Conservation (phyloP, 2,329 filamentous ascomycete genomes). For the Westerdykella aurantiaca region DNA sequence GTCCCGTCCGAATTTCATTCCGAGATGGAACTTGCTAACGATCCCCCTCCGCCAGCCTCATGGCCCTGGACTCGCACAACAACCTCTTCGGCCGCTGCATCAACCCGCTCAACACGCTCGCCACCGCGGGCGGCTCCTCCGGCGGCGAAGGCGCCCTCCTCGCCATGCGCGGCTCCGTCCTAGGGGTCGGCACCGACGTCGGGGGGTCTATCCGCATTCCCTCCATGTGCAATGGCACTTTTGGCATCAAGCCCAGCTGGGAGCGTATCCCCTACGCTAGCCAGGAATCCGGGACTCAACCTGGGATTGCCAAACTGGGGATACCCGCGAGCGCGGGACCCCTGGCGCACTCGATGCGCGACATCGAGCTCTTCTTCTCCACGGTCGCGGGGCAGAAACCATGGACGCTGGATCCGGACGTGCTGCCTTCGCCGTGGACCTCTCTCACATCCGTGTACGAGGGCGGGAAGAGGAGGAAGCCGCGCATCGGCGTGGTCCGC, state of each 20-base stretch:
- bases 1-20: too few relatives aligned
- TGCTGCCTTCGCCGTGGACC: slow-evolving; percentile 37
- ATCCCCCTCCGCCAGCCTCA: slow-evolving; percentile 25
- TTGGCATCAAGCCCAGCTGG: slow-evolving; percentile 43
- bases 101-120: slow-evolving; percentile 57
- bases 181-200: slow-evolving; percentile 61
- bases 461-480: slow-evolving; percentile 18
- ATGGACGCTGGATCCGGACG: slow-evolving; percentile 46
- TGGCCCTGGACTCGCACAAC: slow-evolving; percentile 50
- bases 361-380: slow-evolving; percentile 51
- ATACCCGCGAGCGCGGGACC: slow-evolving; percentile 44
- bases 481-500: slow-evolving; percentile 46
- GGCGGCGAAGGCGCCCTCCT: slow-evolving; percentile 60
- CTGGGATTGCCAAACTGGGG: slow-evolving; percentile 44
- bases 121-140: slow-evolving; percentile 59
- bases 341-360: slow-evolving; percentile 44
- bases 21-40: too few relatives aligned
- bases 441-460: slow-evolving; percentile 10
- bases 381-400: slow-evolving; percentile 49
- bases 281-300: slow-evolving; percentile 44
- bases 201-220: slow-evolving; percentile 67
- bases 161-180: slow-evolving; percentile 52
- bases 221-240: slow-evolving; percentile 59
- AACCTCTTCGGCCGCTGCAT: slow-evolving; percentile 57
- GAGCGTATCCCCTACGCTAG: slow-evolving; percentile 49